A percentile compares a stretch with the other conserved stretches of the same genome.
These are phyloP conservation scores for Globomyces pollinis-pini DNA, from an alignment of 192 early-diverging fungal species.

Conservation along the genomic window DNA sequence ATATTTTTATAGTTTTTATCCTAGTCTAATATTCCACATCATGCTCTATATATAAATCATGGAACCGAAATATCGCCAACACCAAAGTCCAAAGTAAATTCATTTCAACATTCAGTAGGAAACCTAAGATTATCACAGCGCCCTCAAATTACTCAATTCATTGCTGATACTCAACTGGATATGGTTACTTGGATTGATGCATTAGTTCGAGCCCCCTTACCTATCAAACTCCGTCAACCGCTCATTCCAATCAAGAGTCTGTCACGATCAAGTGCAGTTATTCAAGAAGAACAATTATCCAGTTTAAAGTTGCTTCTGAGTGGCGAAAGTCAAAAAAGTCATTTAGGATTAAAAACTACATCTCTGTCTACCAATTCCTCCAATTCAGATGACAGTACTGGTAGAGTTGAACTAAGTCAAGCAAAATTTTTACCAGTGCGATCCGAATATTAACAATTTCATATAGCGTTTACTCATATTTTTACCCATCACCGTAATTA, in stretches of 20 bases:
- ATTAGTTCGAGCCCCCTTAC: background rate
- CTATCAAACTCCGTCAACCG: background rate
- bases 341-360: too few species aligned
- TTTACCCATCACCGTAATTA: too few species aligned
- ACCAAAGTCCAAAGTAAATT: background rate
- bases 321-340: too few species aligned
- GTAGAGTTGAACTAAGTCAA: too few species aligned
- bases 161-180: background rate
- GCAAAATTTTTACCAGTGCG: too few species aligned
- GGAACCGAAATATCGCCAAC: background rate
- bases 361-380: too few species aligned
- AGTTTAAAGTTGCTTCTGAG: too few species aligned
- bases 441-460: too few species aligned
- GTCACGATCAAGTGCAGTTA: too few species aligned
- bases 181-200: background rate
- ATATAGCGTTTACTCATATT: too few species aligned
- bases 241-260: conserved; percentile 1
- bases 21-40: background rate
- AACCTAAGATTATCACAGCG: background rate
- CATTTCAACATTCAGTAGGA: background rate
- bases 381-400: too few species aligned
- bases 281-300: too few species aligned
- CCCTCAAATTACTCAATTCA: background rate
- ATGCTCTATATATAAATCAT: background rate
- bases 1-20: background rate